Percentiles rank a stretch among this genome's conserved stretches.
phyloP scores from a whole-genome alignment of 805 yeast species.

The Saturnispora saitoi region DNA sequence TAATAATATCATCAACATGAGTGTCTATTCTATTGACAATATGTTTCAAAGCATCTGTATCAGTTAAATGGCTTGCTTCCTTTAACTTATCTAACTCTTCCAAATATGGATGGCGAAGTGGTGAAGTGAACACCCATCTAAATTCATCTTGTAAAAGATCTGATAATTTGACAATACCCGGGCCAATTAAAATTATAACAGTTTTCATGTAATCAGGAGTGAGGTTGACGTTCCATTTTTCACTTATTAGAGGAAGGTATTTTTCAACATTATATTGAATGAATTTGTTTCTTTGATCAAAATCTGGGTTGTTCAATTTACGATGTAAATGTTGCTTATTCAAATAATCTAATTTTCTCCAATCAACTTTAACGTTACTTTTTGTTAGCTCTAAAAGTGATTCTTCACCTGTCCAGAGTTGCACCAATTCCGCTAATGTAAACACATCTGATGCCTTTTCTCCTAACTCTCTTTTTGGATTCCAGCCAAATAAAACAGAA shows the following conservation, averaged over 20 bases:
- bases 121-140: conserved; percentile 3
- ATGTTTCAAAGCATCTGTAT: conserved; percentile 1
- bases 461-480: conserved; percentile 57
- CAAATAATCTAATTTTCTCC: conserved; percentile 63
- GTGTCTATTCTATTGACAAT: background rate
- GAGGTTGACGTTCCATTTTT: conserved; percentile 8
- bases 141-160: conserved; percentile 6
- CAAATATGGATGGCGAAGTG: background rate
- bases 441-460: conserved; percentile 44
- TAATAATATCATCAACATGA: conserved; percentile 5
- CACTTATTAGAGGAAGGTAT: conserved; percentile 11
- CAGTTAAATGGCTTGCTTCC: background rate
- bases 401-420: conserved; percentile 36
- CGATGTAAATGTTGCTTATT: conserved; percentile 59
- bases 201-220: conserved; percentile 9
- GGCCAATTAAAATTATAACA: conserved; percentile 38
- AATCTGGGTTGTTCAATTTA: conserved; percentile 27
- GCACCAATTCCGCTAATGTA: conserved; percentile 41
- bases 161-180: conserved; percentile 39
- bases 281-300: conserved; percentile 22
- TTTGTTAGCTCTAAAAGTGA: conserved; percentile 64
- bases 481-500: conserved; percentile 90
- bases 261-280: conserved; percentile 32
- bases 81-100: background rate
- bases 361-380: conserved; percentile 90